These are phyloP conservation scores for Dendrothele bispora DNA, from an alignment of 768 basidiomycete species.

Conservation along the genomic window DNA sequence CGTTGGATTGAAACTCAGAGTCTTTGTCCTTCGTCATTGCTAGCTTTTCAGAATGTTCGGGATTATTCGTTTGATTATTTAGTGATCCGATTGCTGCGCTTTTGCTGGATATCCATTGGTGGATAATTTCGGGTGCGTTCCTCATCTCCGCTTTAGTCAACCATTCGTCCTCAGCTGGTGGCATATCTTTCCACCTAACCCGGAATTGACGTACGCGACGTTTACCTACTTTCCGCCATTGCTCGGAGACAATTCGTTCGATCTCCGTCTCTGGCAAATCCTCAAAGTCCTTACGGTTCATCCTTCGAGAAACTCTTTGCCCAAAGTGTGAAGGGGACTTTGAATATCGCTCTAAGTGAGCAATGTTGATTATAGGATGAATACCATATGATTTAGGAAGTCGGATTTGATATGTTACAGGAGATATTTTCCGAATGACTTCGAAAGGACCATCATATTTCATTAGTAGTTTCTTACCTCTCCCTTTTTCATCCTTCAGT, in stretches of 20 bases:
- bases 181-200: slow-evolving; percentile 7
- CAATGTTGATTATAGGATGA: slow-evolving; percentile 22
- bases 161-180: slow-evolving; percentile 7
- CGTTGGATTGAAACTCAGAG: too few relatives aligned
- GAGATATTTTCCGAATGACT: slow-evolving; percentile 22
- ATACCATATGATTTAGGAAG: slow-evolving; percentile 23
- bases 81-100: too few relatives aligned
- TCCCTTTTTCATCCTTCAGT: slow-evolving; percentile 16
- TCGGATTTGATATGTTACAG: slow-evolving; percentile 18
- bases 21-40: too few relatives aligned
- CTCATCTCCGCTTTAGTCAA: background rate
- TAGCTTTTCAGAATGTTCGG: too few relatives aligned
- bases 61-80: too few relatives aligned
- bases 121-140: slow-evolving; percentile 9
- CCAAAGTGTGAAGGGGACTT: slow-evolving; percentile 1
- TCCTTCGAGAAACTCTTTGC: background rate
- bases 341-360: slow-evolving; percentile 20
- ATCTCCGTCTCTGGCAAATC: slow-evolving; percentile 5
- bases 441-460: slow-evolving; percentile 23
- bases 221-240: background rate
- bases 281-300: background rate
- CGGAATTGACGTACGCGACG: background rate
- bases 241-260: slow-evolving; percentile 4
- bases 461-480: slow-evolving; percentile 22
- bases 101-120: too few relatives aligned